Conservation (phyloP, 257 asterid species). For the Catharanthus roseus region DNA sequence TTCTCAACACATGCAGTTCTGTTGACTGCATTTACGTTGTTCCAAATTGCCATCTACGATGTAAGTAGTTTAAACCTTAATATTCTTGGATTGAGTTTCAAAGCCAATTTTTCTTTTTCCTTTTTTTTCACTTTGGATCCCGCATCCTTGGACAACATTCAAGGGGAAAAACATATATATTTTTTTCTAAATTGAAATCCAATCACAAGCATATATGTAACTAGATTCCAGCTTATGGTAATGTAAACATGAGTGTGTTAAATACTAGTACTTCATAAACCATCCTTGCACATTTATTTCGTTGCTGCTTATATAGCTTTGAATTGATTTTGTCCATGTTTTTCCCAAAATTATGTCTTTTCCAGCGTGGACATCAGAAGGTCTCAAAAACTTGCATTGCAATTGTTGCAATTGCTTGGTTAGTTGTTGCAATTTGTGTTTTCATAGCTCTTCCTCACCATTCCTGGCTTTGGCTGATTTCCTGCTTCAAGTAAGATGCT, state of each 20-base stretch:
- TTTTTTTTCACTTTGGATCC: too few species aligned
- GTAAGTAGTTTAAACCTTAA: slow-evolving; percentile 26
- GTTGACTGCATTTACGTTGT: slow-evolving; percentile 63
- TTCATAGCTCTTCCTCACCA: slow-evolving; percentile 60
- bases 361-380: slow-evolving; percentile 81
- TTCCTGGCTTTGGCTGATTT: slow-evolving; percentile 86
- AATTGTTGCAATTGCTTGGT: slow-evolving; percentile 56
- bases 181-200: neutral
- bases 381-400: slow-evolving; percentile 47
- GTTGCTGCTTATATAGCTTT: neutral
- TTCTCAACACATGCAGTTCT: slow-evolving; percentile 86
- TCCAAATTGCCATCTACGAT: slow-evolving; percentile 69
- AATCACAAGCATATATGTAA: too few species aligned
- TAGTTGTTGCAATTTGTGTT: slow-evolving; percentile 61
- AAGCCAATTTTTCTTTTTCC: too few species aligned
- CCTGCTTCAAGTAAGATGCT: slow-evolving; percentile 78
- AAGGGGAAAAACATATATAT: too few species aligned
- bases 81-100: too few species aligned
- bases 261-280: neutral
- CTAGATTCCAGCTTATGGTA: neutral
- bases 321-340: neutral
- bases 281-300: neutral
- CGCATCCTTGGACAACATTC: too few species aligned
- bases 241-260: too few species aligned
- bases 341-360: neutral